These are phyloP conservation scores for Agrostemma githago DNA, from an alignment of 148 eudicot genomes.

Conservation along the genomic window DNA sequence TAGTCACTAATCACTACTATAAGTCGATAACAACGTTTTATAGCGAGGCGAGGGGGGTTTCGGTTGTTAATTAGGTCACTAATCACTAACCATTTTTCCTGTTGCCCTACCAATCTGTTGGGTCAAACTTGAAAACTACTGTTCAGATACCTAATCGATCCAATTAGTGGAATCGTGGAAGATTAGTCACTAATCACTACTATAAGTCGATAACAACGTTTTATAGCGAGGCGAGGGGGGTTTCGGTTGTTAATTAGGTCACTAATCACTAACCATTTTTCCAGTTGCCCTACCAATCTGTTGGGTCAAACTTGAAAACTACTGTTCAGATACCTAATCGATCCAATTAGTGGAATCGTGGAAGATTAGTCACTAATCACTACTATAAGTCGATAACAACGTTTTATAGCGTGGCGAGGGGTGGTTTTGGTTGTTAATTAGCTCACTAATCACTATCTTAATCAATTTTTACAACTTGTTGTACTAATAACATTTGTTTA, in stretches of 20 bases:
- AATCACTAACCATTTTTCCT: background rate
- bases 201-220: background rate
- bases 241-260: constrained; percentile 7
- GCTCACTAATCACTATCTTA: constrained; percentile 15
- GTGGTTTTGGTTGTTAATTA: constrained; percentile 3
- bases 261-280: constrained; percentile 15
- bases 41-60: too few relatives aligned
- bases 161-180: constrained; percentile 20
- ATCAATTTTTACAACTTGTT: constrained; percentile 18
- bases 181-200: constrained; percentile 12
- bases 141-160: background rate
- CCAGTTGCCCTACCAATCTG: too few relatives aligned
- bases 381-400: background rate
- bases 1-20: constrained; percentile 7
- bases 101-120: too few relatives aligned
- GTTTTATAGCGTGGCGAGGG: background rate
- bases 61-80: constrained; percentile 9
- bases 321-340: background rate
- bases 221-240: background rate
- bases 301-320: too few relatives aligned
- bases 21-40: background rate
- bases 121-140: too few relatives aligned
- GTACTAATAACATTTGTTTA: constrained; percentile 14
- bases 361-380: constrained; percentile 18
- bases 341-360: constrained; percentile 14